phyloP scores from a whole-genome alignment of 257 asterid genomes.

The Craterostigma plantagineum region DNA sequence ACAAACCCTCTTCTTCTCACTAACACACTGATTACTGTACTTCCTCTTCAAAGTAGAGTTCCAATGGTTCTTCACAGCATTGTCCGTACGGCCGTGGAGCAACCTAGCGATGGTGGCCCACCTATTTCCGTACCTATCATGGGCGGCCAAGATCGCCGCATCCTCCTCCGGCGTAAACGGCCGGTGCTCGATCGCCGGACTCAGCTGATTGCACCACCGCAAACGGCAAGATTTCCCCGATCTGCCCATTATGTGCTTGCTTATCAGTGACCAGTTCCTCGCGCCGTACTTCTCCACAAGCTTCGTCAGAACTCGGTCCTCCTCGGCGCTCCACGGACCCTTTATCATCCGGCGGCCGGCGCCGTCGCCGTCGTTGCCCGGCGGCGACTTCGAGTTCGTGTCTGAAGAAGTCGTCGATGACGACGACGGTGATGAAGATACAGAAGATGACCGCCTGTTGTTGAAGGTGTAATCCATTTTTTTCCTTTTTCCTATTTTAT shows the following conservation, averaged over 20 bases:
- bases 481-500: no score
- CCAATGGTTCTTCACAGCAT: conserved; percentile 74
- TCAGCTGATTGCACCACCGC: conserved; percentile 69
- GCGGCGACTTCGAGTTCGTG: no score
- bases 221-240: conserved; percentile 63
- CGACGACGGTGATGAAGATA: no score
- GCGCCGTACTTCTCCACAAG: conserved; percentile 59
- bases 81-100: conserved; percentile 62
- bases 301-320: conserved; percentile 46
- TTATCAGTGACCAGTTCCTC: conserved; percentile 56
- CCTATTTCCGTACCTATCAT: conserved; percentile 45
- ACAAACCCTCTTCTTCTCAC: no score
- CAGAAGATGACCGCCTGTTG: no score
- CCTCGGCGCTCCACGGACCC: conserved; percentile 84
- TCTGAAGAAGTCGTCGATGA: no score
- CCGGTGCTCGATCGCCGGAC: conserved; percentile 60
- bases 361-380: no score
- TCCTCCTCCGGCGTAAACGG: conserved; percentile 58
- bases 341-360: conserved; percentile 16
- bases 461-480: no score
- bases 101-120: conserved; percentile 80
- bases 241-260: conserved; percentile 57
- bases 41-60: conserved; percentile 56
- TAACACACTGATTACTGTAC: neutral
- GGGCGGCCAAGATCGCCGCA: conserved; percentile 48